Base-by-base conservation (phyloP, 352 stramenopile genomes). In the Globisporangium cylindrosporum region DNA sequence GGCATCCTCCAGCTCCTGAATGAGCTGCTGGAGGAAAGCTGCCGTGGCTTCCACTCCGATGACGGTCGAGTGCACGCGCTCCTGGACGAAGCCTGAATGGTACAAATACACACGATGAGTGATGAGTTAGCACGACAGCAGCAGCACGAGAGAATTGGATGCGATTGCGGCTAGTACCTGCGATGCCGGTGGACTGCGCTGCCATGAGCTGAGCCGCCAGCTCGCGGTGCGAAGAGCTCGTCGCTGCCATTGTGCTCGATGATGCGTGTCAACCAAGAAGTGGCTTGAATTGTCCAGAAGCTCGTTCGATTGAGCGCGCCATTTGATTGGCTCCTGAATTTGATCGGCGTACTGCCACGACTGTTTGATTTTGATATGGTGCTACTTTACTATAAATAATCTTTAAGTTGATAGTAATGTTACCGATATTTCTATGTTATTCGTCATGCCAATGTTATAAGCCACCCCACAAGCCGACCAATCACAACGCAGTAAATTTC, bases 31-130 rank as follows among this genome's bases (percentile, higher is more conserved):
- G 27, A 92, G 69, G 59, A 94, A 94, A 24, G 77, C 70, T 29
- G 77, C 74, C 2, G 86, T 90, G 51, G 82, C 79, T 24, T 86
- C 82, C 25, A 84, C 67, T 8, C 83, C 82, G 18, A 92, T 60
- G 18, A 59, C 76, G 22, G 82, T 92, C 25, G 84, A 92, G 69
- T 94, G 86, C 54, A 94, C 84, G 54, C 84, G 84, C 63, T 92
- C 73, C 76, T 92, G 84, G 36, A 94, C 76, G 53, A 90, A 84
- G 2, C 73, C 86, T 93, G 6, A 4, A 51, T 12, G 43, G 10
- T 14, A 18, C 41, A 46, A 5, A 54, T 20, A 38, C 49, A 60
- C 12, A 10, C n/a, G 6, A 32, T 15, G 8, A 62, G 49, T 32
- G 10, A 46, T 14, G 9, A 15, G 6, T 27, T 8, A 14, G 36